Base-by-base conservation (phyloP, 257 asterid species). In the Solanum habrochaites region DNA sequence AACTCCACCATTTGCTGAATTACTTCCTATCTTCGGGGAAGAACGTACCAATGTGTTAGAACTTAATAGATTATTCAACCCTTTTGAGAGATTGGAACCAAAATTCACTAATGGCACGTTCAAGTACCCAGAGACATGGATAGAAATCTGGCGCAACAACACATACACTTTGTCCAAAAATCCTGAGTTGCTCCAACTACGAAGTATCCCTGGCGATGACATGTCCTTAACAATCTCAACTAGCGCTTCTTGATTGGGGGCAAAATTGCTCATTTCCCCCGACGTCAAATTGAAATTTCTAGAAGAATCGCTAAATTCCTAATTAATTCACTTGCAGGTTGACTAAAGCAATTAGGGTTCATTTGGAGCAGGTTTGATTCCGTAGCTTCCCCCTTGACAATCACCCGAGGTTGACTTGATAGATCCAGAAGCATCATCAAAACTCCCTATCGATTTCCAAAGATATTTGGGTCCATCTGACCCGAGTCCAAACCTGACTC, bases 1-100 rank as follows among this genome's bases (percentile, higher is more conserved):
- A 98, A 49, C 60, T 49, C 60, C 98, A 92, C 99, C 95, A n/a
- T 91, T 95, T 98, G 56, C 98, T 92, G 3, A 49, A 2, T 49
- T 49, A 49, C 60, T 49, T 49, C 8, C 60, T 52, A 52, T 16
- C 62, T 52, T 52, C 62, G 23, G 10, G 23, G 23, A 52, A 16
- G 0, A 16, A 52, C 6, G 62, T 16, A 16, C 3, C n/a, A 18
- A 56, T 56, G 4, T 18, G 62, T 16, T 52, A 52, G n/a, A 56
- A 56, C 3, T 56, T 7, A 23, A 56, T 4, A 56, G 4, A 56
- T 56, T 18, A 18, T 56, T 56, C 62, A 56, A 56, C 62, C 62
- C n/a, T 56, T 56, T 56, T 56, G 62, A 56, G n/a, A 56, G 62
- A 56, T 56, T 56, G 11, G n/a, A 18, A 56, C 62, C 62, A 56